Conservation (phyloP, 305 asterid genomes). For the Solanum hybrid region DNA sequence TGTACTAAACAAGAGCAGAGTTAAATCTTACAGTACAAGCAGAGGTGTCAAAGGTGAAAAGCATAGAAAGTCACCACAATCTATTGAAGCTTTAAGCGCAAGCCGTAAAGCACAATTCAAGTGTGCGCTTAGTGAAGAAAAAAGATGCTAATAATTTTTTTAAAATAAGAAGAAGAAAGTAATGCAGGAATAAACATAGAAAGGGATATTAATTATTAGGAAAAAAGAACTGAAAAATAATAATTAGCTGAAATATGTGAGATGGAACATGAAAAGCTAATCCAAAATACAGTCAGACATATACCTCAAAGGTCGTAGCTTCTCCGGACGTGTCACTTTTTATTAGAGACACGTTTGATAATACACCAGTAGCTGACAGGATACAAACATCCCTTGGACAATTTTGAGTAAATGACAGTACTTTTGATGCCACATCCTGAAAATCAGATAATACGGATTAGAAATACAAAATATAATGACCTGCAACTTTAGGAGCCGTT, state of each 20-base stretch:
- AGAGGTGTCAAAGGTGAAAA: not conserved
- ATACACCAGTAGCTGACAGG: conserved; percentile 44
- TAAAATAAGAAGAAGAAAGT: not conserved
- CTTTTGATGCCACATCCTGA: conserved; percentile 57
- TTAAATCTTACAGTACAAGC: not conserved
- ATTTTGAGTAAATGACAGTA: conserved; percentile 46
- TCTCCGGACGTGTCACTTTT: conserved; percentile 37
- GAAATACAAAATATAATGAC: not conserved
- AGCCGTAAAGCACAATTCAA: not conserved
- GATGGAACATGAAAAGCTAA: not conserved
- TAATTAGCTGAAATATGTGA: not conserved
- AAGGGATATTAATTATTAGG: not conserved
- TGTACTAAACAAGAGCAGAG: not conserved
- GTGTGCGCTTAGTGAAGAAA: not conserved
- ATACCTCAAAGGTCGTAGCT: conserved; percentile 58
- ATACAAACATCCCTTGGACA: conserved; percentile 42
- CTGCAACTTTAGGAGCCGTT: not conserved
- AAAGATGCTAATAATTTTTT: not conserved
- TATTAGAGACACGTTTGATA: conserved; percentile 47
- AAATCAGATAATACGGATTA: not conserved
- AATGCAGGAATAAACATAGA: not conserved
- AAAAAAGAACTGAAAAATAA: not conserved
- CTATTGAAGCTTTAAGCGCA: not conserved
- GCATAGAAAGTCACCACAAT: not conserved
- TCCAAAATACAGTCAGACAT: not conserved